phyloP scores from a whole-genome alignment of 371 early-diverging fungal genomes.

The Mucor circinelloides region DNA sequence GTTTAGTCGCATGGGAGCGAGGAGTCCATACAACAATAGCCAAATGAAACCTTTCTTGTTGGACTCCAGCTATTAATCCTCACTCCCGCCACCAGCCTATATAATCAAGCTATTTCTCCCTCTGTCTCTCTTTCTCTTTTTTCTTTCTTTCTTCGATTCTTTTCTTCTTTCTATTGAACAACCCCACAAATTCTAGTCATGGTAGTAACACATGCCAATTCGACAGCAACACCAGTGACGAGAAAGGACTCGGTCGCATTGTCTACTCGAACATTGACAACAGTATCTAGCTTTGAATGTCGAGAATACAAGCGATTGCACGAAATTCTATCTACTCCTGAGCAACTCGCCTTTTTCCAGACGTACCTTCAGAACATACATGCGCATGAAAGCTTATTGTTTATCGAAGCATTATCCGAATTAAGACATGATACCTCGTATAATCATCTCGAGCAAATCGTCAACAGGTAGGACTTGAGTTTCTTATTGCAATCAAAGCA shows the following conservation, averaged over 20 bases:
- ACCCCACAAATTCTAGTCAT: not conserved
- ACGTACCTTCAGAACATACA: slow-evolving; percentile 26
- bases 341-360: slow-evolving; percentile 30
- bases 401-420: slow-evolving; percentile 35
- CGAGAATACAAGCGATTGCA: slow-evolving; percentile 22
- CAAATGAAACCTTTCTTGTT: not conserved
- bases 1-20: not conserved
- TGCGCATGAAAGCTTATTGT: slow-evolving; percentile 38
- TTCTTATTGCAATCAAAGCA: not conserved
- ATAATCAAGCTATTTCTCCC: too few relatives aligned
- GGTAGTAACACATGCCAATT: not conserved
- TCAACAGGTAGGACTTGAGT: slow-evolving; percentile 21
- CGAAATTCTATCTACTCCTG: slow-evolving; percentile 28
- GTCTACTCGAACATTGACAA: not conserved
- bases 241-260: not conserved
- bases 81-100: too few relatives aligned
- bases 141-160: slow-evolving; percentile 14
- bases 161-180: not conserved
- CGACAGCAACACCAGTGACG: not conserved
- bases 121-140: not conserved
- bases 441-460: slow-evolving; percentile 17
- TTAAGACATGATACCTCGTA: slow-evolving; percentile 21
- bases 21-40: not conserved
- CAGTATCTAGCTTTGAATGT: slow-evolving; percentile 2
- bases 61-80: not conserved